Evolutionary conservation across 23 red algal species (phyloP), one percentile per base, ranked within the genome.

Genomic region (Gracilariopsis chorda): DNA sequence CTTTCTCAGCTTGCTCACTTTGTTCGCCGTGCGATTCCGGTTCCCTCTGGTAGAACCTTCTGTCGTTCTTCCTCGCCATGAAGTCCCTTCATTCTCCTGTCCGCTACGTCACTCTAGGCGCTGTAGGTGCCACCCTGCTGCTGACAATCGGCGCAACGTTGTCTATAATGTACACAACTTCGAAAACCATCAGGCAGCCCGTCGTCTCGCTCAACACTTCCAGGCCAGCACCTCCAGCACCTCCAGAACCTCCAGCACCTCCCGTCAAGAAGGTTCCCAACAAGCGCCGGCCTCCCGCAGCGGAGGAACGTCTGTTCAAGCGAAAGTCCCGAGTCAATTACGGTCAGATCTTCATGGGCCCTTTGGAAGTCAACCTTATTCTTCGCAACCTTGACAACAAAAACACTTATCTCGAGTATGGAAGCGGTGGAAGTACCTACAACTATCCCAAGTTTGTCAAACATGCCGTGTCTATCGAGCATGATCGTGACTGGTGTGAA

Each of bases 341-440:
- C 33, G 37, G 30, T 23, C 61, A 58, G 19, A 57, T 87, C 7
- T 87, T 59, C 69, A 90, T 90, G 86, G 62, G 70, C 35, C 28
- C 40, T 32, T 29, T 64, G 25, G 86, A 90, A 55, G 73, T 74
- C 25, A 70, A 51, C 19, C 51, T 74, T 48, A 79, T 90, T 27
- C 69, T 90, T 36, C 53, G 57, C 4, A 35, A 74, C 46, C 35
- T 90, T 41, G 64, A 53, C 42, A 52, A 63, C 28, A 64, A 73
- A 19, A 74, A 74, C 6, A 40, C 35, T 2, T 90, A 90, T 19
- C 44, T 90, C 4, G 86, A 90, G n/a, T 90, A 79, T 25, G 86
- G 86, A 8, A 78, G 70, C 20, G 86, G 86, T 34, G 86, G 86
- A 0, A 90, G 86, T 46, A 90, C 86, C 0, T 57, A 78, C 21